These are phyloP conservation scores for Penstemon barbatus DNA, from an alignment of 257 asterid species.

Conservation along the genomic window DNA sequence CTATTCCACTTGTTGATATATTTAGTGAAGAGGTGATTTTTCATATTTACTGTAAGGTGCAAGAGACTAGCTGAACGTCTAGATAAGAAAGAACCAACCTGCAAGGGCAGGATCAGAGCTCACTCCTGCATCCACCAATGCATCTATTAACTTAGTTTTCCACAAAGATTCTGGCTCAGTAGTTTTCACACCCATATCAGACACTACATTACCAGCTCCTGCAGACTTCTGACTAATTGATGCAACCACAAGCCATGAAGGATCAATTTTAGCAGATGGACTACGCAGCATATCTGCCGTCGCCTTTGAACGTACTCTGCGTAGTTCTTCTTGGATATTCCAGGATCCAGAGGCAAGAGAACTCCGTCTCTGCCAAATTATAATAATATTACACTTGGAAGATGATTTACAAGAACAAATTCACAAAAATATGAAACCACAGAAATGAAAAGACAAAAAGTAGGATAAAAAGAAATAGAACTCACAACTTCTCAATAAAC, in stretches of 20 bases:
- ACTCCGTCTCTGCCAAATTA: slow-evolving; percentile 52
- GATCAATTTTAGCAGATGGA: slow-evolving; percentile 52
- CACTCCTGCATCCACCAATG: slow-evolving; percentile 40
- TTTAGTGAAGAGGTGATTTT: neutral
- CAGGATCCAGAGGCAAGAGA: slow-evolving; percentile 76
- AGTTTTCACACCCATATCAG: slow-evolving; percentile 35
- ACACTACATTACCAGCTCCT: slow-evolving; percentile 33
- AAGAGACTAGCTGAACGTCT: slow-evolving; percentile 13
- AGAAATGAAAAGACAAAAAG: neutral
- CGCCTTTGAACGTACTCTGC: slow-evolving; percentile 77
- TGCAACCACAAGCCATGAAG: slow-evolving; percentile 36
- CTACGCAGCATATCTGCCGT: slow-evolving; percentile 67
- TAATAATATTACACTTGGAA: slow-evolving; percentile 2
- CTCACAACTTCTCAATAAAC: neutral
- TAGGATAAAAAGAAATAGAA: neutral
- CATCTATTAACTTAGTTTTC: slow-evolving; percentile 32
- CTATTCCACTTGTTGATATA: slow-evolving; percentile 15
- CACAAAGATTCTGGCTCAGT: slow-evolving; percentile 32
- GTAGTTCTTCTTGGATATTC: slow-evolving; percentile 80
- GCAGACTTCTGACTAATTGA: slow-evolving; percentile 31
- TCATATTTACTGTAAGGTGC: slow-evolving; percentile 9
- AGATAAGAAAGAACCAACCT: slow-evolving; percentile 39
- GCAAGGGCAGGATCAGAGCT: slow-evolving; percentile 41
- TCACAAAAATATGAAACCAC: slow-evolving; percentile 3
- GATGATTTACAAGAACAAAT: slow-evolving; percentile 17